A percentile compares a stretch with the other conserved stretches of the same genome.
These are phyloP conservation scores for Claviceps pazoutovae DNA, from an alignment of 2,329 filamentous ascomycete species.

Conservation along the genomic window DNA sequence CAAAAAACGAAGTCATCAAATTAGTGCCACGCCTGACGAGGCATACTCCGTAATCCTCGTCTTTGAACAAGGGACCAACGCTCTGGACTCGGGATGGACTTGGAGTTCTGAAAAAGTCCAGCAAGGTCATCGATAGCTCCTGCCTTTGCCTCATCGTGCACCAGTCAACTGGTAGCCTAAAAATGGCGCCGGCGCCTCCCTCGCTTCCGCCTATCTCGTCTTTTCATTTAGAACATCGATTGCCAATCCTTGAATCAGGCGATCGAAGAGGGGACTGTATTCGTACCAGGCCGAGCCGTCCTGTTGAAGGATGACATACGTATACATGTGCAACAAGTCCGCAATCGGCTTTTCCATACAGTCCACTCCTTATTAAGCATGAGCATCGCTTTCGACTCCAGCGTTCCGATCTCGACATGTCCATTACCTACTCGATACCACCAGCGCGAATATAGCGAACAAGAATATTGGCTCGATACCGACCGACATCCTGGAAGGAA, in stretches of 20 bases:
- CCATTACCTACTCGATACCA: neutral
- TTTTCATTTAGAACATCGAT: neutral
- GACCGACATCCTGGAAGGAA: neutral
- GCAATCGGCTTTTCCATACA: neutral
- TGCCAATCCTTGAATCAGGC: neutral
- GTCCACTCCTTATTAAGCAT: too few relatives aligned
- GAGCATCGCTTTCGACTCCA: neutral
- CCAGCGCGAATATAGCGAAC: neutral
- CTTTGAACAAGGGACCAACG: too few relatives aligned
- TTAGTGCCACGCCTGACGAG: too few relatives aligned
- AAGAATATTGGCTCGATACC: neutral
- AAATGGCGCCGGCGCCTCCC: neutral
- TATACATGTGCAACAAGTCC: neutral
- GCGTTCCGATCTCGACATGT: neutral
- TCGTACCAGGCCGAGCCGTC: neutral
- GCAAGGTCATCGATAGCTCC: neutral
- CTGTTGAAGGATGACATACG: neutral
- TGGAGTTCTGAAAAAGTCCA: neutral
- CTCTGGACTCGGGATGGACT: neutral
- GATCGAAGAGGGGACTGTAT: neutral
- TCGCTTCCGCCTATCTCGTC: neutral
- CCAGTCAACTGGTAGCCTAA: neutral
- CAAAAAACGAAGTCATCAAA: too few relatives aligned
- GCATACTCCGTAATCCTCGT: too few relatives aligned
- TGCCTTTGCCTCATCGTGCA: conserved; percentile 4